Base-by-base conservation (phyloP, 257 asterid genomes). In the Lycium barbarum region DNA sequence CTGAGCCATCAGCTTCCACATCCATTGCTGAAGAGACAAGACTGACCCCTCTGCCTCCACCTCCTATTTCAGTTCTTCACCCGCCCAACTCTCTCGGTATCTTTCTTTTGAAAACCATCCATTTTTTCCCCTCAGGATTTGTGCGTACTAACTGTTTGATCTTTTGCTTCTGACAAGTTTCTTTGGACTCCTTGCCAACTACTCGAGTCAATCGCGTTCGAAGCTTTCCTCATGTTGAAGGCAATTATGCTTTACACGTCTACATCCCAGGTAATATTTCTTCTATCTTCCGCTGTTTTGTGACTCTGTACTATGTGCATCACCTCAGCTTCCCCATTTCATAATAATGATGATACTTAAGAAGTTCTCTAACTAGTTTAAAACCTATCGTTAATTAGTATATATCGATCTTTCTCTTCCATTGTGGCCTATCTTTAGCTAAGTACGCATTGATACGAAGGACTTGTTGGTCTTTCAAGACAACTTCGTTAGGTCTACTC, bases 191-290 rank as follows among this genome's bases (percentile, higher is more conserved):
- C 71, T 85, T 66, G 12, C 90, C 85, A 83, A 84, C 20, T 38
- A 83, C 70, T 82, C 85, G 85, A 20, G 89, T 93, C 66, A 92
- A 81, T 87, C 91, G 98, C 83, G 89, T 93, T 84, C 94, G 98
- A 61, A 91, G 88, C 90, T 96, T 96, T 79, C 98, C 98, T 82
- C 99, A 96, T 49, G 90, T 92, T 5, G 95, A 95, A 81, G 99
- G 99, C 83, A 96, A 96, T 88, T 96, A 72, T 36, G 97, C 99
- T 65, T 81, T 96, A 88, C 99, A 96, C 85, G 96, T 96, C 35
- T 96, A 96, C 71, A 94, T 96, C 85, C 98, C 98, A 35, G 98
- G 99, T 96, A 88, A 85, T 26, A 26, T 6, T 85, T 54, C 38
- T 22, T n/a, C 70, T 47, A 40, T 33, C 2, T 14, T 15, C 33